Conservation (phyloP, 805 yeast species). For the Candida awuae region DNA sequence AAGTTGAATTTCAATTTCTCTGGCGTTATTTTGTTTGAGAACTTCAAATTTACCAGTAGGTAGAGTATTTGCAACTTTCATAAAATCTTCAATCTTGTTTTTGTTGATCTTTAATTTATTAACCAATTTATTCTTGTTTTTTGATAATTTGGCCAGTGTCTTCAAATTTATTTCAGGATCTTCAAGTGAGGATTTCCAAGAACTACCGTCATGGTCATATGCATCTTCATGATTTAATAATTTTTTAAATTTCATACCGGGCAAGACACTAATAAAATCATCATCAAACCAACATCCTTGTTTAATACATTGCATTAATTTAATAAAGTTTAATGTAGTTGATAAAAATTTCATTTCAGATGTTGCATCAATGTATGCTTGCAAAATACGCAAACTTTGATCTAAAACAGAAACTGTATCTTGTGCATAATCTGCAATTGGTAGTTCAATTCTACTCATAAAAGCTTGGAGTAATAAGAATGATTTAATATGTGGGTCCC, state of each 20-base stretch:
- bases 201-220: slow-evolving; percentile 30
- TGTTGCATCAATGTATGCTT: slow-evolving; percentile 85
- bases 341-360: slow-evolving; percentile 70
- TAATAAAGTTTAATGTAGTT: slow-evolving; percentile 54
- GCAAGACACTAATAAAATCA: slow-evolving; percentile 51
- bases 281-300: slow-evolving; percentile 85
- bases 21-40: slow-evolving; percentile 26
- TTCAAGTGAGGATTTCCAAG: slow-evolving; percentile 24
- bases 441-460: slow-evolving; percentile 65
- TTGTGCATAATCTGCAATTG: slow-evolving; percentile 91
- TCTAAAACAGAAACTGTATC: slow-evolving; percentile 91
- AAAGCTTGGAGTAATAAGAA: slow-evolving; percentile 66
- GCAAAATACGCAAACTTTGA: slow-evolving; percentile 87
- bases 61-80: slow-evolving; percentile 43
- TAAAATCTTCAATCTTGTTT: slow-evolving; percentile 41
- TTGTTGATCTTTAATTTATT: slow-evolving; percentile 34
- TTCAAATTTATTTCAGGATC: slow-evolving; percentile 27
- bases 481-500: slow-evolving; percentile 84
- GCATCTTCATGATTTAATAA: slow-evolving; percentile 14
- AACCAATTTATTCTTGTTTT: slow-evolving; percentile 27
- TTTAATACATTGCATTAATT: slow-evolving; percentile 77
- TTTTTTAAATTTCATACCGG: slow-evolving; percentile 33
- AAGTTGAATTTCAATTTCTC: slow-evolving; percentile 38
- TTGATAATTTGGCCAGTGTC: slow-evolving; percentile 35
- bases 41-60: slow-evolving; percentile 51